phyloP scores from a whole-genome alignment of 352 stramenopile genomes.

The Phytophthora pseudosyringae region DNA sequence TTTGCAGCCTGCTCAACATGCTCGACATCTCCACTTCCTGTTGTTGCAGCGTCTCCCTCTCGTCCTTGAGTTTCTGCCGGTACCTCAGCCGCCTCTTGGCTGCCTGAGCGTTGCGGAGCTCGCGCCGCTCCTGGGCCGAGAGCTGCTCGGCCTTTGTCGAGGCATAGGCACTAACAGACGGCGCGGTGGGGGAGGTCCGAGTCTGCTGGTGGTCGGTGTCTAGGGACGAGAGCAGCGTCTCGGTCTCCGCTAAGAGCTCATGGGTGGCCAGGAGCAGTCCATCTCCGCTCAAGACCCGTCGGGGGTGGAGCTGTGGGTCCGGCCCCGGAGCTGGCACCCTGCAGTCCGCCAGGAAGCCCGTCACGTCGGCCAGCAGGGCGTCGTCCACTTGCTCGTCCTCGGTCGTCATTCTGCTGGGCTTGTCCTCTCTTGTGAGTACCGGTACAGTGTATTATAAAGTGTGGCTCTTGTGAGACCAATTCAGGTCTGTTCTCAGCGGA shows the following conservation, averaged over 20 bases:
- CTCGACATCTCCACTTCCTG: constrained; percentile 6
- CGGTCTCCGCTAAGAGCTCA: constrained; percentile 18
- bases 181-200: background rate
- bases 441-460: background rate
- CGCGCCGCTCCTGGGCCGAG: background rate
- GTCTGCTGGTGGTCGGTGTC: background rate
- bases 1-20: constrained; percentile 1
- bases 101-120: constrained; percentile 12
- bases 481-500: background rate
- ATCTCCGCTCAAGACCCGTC: background rate
- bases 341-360: constrained; percentile 13
- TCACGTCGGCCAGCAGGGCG: constrained; percentile 10
- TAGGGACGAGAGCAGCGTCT: constrained; percentile 16
- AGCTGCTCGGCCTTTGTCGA: background rate
- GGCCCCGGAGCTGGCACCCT: background rate
- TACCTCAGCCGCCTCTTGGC: constrained; percentile 18
- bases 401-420: background rate
- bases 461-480: background rate
- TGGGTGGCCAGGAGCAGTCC: constrained; percentile 4
- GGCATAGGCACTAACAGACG: background rate
- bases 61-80: constrained; percentile 23
- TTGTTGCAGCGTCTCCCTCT: constrained; percentile 17
- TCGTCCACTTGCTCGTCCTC: constrained; percentile 20
- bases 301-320: background rate
- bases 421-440: background rate